Conservation (phyloP, 805 yeast genomes). For the Metschnikowia noctiluminum region DNA sequence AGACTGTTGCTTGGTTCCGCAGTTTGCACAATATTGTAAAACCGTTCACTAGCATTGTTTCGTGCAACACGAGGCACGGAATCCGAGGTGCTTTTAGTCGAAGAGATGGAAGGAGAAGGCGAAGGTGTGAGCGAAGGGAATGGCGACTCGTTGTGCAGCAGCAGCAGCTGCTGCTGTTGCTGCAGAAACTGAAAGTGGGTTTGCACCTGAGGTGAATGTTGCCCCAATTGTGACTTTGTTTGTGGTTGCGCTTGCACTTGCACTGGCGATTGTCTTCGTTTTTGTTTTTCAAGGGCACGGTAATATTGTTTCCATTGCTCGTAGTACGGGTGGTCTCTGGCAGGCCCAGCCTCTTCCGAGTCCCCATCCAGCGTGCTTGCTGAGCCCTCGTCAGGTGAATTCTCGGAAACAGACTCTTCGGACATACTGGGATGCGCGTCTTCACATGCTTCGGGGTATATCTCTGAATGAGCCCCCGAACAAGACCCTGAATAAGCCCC, state of each 20-base stretch:
- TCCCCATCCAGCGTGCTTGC: conserved; percentile 11
- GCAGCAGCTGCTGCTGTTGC: conserved; percentile 1
- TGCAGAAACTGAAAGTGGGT: neutral
- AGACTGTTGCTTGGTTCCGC: conserved; percentile 8
- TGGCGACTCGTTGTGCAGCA: neutral
- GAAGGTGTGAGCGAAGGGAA: neutral
- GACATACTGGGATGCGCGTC: neutral
- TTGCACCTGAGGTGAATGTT: no score
- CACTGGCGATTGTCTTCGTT: conserved; percentile 6
- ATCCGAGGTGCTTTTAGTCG: neutral
- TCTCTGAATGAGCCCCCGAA: no score
- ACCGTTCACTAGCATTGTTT: conserved; percentile 1
- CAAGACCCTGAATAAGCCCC: no score
- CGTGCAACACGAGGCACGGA: neutral
- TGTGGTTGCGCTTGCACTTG: no score
- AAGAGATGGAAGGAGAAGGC: neutral
- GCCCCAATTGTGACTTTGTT: no score
- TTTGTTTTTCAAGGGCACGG: conserved; percentile 22
- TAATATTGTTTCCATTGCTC: conserved; percentile 40
- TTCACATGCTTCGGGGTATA: neutral
- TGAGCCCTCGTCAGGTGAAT: conserved; percentile 5
- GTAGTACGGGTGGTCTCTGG: conserved; percentile 27
- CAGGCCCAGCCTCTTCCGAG: conserved; percentile 4
- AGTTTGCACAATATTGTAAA: conserved; percentile 1
- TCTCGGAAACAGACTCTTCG: neutral